Conservation (phyloP, 164 flowering plant genomes). For the Magnolia changhungtana region DNA sequence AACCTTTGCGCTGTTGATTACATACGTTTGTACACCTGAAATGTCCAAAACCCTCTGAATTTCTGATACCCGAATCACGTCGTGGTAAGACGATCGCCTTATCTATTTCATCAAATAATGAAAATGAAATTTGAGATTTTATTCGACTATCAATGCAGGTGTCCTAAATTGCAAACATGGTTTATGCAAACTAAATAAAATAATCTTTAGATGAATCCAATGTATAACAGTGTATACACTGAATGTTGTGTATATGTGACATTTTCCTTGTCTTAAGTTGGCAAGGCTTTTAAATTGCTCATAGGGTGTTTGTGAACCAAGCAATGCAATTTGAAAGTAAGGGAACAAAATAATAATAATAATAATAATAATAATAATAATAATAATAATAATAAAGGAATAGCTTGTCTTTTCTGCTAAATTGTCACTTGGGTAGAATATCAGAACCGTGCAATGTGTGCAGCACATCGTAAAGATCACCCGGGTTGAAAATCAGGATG, state of each 20-base stretch:
- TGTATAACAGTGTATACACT: neutral
- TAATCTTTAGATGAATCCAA: neutral
- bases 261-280: too few relatives aligned
- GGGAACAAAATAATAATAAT: too few relatives aligned
- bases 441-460: too few relatives aligned
- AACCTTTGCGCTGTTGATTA: slow-evolving; percentile 51
- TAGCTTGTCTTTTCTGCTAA: too few relatives aligned
- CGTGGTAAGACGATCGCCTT: slow-evolving; percentile 56
- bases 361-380: too few relatives aligned
- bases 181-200: neutral
- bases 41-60: slow-evolving; percentile 52
- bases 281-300: neutral
- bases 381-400: too few relatives aligned
- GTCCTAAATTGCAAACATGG: too few relatives aligned
- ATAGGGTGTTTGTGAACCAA: neutral
- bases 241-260: neutral
- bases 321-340: too few relatives aligned
- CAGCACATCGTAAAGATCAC: too few relatives aligned
- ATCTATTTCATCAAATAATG: slow-evolving; percentile 26
- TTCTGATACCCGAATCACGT: slow-evolving; percentile 53
- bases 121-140: neutral
- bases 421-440: too few relatives aligned
- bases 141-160: too few relatives aligned
- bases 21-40: slow-evolving; percentile 48
- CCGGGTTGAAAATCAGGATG: too few relatives aligned